Evolutionary conservation across 345 rosid species (phyloP).

Genomic region (Camelina hispida): DNA sequence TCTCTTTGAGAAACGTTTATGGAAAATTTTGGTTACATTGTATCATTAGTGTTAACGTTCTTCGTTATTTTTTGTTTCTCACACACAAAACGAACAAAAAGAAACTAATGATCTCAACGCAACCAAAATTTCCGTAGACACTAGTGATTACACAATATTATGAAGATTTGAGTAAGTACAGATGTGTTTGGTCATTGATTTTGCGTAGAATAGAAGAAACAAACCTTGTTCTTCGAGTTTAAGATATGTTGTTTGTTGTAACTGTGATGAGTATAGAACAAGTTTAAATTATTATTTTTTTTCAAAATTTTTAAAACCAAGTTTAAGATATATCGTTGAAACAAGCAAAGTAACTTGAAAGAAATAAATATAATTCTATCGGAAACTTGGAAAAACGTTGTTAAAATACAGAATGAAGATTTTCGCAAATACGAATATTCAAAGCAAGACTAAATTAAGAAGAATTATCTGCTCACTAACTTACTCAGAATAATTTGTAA

Average conservation of each 20-base stretch:
- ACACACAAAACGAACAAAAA: neutral
- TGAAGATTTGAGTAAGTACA: neutral
- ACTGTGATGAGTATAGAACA: neutral
- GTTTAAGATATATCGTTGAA: neutral
- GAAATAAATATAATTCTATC: neutral
- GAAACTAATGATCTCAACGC: no score
- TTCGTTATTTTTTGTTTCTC: neutral
- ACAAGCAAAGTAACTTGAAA: constrained; percentile 10
- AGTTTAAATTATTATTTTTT: neutral
- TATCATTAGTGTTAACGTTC: neutral
- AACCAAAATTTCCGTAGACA: neutral
- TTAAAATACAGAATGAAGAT: neutral
- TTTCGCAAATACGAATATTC: neutral
- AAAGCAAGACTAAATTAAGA: neutral
- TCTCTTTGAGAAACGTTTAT: neutral
- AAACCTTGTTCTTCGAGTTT: constrained; percentile 9
- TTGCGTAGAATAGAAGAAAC: neutral
- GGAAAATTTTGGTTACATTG: neutral
- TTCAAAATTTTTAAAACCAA: no score
- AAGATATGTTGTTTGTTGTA: constrained; percentile 12
- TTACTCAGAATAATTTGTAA: neutral
- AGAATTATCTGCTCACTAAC: neutral
- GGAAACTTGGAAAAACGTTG: neutral
- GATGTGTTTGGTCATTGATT: neutral
- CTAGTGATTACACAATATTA: constrained; percentile 9